Evolutionary conservation across 805 yeast species (phyloP), one percentile per base, ranked within the genome.

Genomic region (Candida ficus): DNA sequence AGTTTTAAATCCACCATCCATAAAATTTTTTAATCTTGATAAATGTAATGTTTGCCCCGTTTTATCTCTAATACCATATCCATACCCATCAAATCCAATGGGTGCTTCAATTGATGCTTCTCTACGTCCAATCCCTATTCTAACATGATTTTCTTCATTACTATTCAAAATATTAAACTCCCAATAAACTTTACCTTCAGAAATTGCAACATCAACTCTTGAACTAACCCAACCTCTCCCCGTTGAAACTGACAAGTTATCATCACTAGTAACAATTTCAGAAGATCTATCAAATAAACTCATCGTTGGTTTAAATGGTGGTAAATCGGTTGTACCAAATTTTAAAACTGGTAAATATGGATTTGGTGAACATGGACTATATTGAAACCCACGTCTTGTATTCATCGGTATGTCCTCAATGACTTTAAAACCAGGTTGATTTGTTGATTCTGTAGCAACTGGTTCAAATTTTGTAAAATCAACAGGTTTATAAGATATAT

Each of bases 31-130:
- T 0, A 88, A 87, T 36, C 90, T 71, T 43, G 91, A 80, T 33
- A 83, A 62, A 48, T 93, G 95, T 19, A 93, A 70, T 22, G 75
- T 76, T 49, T 85, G 84, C 2, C 95, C 90, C 7, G 73, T 70
- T 28, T 73, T 71, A 62, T 91, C 97, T 44, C 97, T 70, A 3
- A 93, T 55, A 2, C 96, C 97, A 60, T 93, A 91, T 0, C 96
- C 91, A 63, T 89, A 93, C 0, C 89, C 91, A 61, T 93, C 98
- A 53, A 77, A 87, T 3, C 99, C 99, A 6, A 90, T 93, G 0
- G 99, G 98, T 0, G 95, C 95, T 50, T 91, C 97, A 33, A 90
- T 62, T 37, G 88, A 76, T 2, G 96, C 93, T 55, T 91, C 98
- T 46, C 88, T 72, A 38, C 98, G 67, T 0, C 83, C 83, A 28